Percentiles rank a stretch among this genome's conserved stretches.
phyloP scores from a whole-genome alignment of 225 moss, liverwort and hornwort genomes.

The Bryum argenteum region DNA sequence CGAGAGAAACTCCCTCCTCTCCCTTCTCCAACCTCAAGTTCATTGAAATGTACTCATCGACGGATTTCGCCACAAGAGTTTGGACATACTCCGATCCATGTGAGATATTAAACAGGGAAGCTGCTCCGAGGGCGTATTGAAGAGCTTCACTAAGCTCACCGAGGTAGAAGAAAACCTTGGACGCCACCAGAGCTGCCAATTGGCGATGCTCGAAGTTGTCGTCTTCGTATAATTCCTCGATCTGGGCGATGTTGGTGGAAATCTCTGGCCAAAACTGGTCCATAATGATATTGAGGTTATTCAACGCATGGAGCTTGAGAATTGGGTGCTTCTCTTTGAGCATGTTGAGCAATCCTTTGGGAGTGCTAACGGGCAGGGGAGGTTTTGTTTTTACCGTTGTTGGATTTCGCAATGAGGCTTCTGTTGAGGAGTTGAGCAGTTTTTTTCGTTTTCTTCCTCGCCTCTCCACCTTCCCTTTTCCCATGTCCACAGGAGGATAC shows the following conservation, averaged over 20 bases:
- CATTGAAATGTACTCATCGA: conserved; percentile 86
- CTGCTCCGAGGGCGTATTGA: conserved; percentile 78
- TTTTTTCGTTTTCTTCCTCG: conserved; percentile 38
- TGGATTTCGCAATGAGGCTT: conserved; percentile 20
- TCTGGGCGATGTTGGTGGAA: conserved; percentile 64
- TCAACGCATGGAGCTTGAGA: conserved; percentile 87
- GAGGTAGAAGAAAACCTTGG: conserved; percentile 92
- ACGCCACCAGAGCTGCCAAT: conserved; percentile 84
- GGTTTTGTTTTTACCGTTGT: too few species aligned
- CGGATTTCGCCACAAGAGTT: conserved; percentile 89
- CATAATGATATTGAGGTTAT: conserved; percentile 82
- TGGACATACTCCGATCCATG: conserved; percentile 85
- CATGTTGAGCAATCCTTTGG: conserved; percentile 83
- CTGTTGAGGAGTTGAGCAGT: conserved; percentile 24
- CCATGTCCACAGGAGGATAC: conserved; percentile 13
- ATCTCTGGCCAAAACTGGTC: conserved; percentile 95
- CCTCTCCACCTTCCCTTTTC: conserved; percentile 26
- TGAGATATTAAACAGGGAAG: conserved; percentile 73
- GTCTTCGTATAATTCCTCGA: conserved; percentile 78
- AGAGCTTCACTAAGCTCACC: conserved; percentile 84
- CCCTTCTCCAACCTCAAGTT: conserved; percentile 65
- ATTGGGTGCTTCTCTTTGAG: conserved; percentile 78
- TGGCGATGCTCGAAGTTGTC: conserved; percentile 83
- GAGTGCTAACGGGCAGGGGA: conserved; percentile 75
- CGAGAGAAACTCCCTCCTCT: conserved; percentile 56